phyloP scores from a whole-genome alignment of 495 filamentous ascomycete species.

The Xylaria scruposa region DNA sequence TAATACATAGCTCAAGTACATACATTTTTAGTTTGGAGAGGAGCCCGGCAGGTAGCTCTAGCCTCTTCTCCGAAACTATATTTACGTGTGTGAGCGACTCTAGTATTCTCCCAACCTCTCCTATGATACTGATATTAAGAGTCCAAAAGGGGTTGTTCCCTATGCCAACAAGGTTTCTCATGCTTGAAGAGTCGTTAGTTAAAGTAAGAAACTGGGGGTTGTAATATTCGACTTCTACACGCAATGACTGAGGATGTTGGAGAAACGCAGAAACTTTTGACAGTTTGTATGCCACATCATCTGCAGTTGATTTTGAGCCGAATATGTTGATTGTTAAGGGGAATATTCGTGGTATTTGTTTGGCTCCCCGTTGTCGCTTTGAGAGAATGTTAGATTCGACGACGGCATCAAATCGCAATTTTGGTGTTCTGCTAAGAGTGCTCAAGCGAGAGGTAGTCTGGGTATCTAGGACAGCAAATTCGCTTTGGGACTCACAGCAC shows the following conservation, averaged over 20 bases:
- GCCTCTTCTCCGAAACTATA: background rate
- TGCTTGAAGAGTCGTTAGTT: background rate
- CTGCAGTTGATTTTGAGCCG: background rate
- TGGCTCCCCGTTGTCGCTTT: background rate
- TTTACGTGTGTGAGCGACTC: slow-evolving; percentile 10
- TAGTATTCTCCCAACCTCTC: slow-evolving; percentile 11
- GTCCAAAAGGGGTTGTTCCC: background rate
- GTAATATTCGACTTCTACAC: background rate
- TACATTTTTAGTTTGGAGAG: background rate
- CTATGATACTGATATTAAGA: background rate
- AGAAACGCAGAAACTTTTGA: slow-evolving; percentile 14
- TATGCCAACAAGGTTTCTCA: slow-evolving; percentile 4
- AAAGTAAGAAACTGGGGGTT: slow-evolving; percentile 6
- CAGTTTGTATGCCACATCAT: background rate
- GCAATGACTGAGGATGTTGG: slow-evolving; percentile 10
- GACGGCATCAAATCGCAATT: slow-evolving; percentile 1
- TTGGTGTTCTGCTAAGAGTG: background rate
- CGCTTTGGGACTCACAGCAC: background rate
- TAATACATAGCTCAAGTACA: background rate
- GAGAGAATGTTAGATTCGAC: background rate
- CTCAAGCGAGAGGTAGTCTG: background rate
- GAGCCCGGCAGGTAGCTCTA: background rate
- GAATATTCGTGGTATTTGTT: background rate
- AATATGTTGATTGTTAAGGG: slow-evolving; percentile 7
- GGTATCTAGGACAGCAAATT: slow-evolving; percentile 4